These are phyloP conservation scores for Paecilomyces variotii DNA, from an alignment of 2,329 filamentous ascomycete species.

Conservation along the genomic window DNA sequence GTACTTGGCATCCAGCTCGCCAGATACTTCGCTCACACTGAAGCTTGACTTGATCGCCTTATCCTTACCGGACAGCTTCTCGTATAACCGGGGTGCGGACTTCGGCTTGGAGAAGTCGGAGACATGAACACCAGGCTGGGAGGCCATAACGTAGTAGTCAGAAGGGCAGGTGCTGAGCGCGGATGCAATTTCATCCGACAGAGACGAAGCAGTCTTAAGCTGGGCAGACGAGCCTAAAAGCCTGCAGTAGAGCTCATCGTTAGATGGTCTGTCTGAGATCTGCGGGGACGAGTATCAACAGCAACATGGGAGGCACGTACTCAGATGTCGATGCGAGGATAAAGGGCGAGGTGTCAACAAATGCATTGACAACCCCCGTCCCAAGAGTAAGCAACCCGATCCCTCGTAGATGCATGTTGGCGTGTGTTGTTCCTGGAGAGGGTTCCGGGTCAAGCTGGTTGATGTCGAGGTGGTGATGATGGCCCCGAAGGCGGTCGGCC, in stretches of 20 bases:
- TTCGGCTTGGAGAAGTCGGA: slow-evolving; percentile 54
- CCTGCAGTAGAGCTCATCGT: slow-evolving; percentile 18
- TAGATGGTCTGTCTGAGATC: slow-evolving; percentile 13
- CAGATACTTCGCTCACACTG: slow-evolving; percentile 47
- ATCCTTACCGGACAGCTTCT: slow-evolving; percentile 41
- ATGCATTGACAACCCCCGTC: slow-evolving; percentile 58
- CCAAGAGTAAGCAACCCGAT: slow-evolving; percentile 44
- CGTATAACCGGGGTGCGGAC: slow-evolving; percentile 47
- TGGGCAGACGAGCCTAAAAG: slow-evolving; percentile 31
- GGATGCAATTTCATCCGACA: slow-evolving; percentile 35
- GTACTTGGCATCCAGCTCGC: slow-evolving; percentile 36
- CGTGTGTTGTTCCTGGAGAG: slow-evolving; percentile 1
- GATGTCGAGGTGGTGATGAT: slow-evolving; percentile 7
- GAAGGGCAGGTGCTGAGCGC: slow-evolving; percentile 61
- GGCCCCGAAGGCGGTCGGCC: slow-evolving; percentile 29
- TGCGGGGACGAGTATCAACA: not conserved
- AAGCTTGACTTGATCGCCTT: slow-evolving; percentile 48
- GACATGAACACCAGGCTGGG: slow-evolving; percentile 65
- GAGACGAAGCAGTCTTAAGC: slow-evolving; percentile 36
- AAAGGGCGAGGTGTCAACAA: slow-evolving; percentile 82
- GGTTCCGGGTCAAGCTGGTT: not conserved
- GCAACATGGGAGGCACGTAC: slow-evolving; percentile 46
- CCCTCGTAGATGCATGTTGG: slow-evolving; percentile 32
- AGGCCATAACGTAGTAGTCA: slow-evolving; percentile 66
- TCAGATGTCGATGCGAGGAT: slow-evolving; percentile 75